phyloP scores from a whole-genome alignment of 495 filamentous ascomycete species.

The Aspergillus indologenus region DNA sequence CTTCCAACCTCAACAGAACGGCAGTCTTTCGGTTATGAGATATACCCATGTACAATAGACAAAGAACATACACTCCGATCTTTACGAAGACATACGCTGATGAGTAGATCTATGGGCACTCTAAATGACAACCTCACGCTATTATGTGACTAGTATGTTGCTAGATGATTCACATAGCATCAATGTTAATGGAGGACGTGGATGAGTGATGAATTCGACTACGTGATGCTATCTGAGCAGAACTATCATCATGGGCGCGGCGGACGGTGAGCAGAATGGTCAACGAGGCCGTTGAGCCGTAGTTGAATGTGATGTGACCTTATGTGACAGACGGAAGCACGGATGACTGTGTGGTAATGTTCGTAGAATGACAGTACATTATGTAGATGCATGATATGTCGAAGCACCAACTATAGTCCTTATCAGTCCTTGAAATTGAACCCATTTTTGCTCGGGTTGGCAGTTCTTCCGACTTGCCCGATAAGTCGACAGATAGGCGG shows the following conservation, averaged over 20 bases:
- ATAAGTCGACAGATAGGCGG: slow-evolving; percentile 9
- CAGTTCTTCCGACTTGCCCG: neutral
- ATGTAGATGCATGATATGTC: too few relatives aligned
- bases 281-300: too few relatives aligned
- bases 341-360: neutral
- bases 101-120: neutral
- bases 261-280: too few relatives aligned
- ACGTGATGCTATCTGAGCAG: too few relatives aligned
- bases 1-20: neutral
- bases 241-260: too few relatives aligned
- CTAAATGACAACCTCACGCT: neutral
- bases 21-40: slow-evolving; percentile 9
- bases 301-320: too few relatives aligned
- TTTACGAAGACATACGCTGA: neutral
- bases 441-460: neutral
- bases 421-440: too few relatives aligned
- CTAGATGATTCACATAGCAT: too few relatives aligned
- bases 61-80: slow-evolving; percentile 1
- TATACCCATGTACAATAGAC: slow-evolving; percentile 19
- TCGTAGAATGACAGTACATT: neutral
- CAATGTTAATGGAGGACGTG: too few relatives aligned
- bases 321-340: neutral
- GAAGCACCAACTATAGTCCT: too few relatives aligned
- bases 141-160: too few relatives aligned
- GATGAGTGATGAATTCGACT: too few relatives aligned